Percentiles rank a stretch among this genome's conserved stretches.
Conservation (phyloP, 768 basidiomycete species). For the Punctularia strigosozonata region DNA sequence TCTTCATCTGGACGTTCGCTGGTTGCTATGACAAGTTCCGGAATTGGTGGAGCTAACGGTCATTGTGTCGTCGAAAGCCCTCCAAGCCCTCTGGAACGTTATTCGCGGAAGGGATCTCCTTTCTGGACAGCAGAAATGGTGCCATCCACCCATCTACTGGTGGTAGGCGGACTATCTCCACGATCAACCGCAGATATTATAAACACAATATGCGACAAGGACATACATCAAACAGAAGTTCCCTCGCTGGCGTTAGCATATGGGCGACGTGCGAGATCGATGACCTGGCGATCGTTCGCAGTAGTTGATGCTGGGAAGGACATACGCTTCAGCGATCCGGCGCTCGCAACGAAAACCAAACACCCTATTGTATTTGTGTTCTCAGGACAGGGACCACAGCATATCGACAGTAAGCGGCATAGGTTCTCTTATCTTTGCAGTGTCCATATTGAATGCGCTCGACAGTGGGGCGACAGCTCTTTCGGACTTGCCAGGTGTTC, state of each 20-base stretch:
- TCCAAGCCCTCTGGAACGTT: conserved; percentile 9
- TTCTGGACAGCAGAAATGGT: neutral
- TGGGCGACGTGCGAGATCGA: conserved; percentile 9
- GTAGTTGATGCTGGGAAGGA: neutral
- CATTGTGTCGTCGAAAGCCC: conserved; percentile 28
- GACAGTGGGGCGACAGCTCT: conserved; percentile 27
- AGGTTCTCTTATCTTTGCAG: neutral
- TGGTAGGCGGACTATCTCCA: conserved; percentile 26
- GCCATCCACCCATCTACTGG: conserved; percentile 10
- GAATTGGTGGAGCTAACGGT: conserved; percentile 33
- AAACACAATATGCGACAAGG: neutral
- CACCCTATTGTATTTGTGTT: conserved; percentile 26
- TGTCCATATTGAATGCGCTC: neutral
- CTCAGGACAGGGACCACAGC: conserved; percentile 28
- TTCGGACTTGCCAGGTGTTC: conserved; percentile 22
- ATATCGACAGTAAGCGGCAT: conserved; percentile 21
- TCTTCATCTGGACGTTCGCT: conserved; percentile 15
- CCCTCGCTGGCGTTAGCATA: conserved; percentile 1
- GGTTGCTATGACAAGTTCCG: conserved; percentile 29
- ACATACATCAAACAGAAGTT: neutral
- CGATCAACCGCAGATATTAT: conserved; percentile 12
- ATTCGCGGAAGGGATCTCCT: neutral
- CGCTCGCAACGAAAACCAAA: conserved; percentile 13
- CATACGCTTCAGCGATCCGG: conserved; percentile 15
- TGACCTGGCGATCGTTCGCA: conserved; percentile 11